phyloP scores from a whole-genome alignment of 352 stramenopile species.

The Phytopythium montanum region DNA sequence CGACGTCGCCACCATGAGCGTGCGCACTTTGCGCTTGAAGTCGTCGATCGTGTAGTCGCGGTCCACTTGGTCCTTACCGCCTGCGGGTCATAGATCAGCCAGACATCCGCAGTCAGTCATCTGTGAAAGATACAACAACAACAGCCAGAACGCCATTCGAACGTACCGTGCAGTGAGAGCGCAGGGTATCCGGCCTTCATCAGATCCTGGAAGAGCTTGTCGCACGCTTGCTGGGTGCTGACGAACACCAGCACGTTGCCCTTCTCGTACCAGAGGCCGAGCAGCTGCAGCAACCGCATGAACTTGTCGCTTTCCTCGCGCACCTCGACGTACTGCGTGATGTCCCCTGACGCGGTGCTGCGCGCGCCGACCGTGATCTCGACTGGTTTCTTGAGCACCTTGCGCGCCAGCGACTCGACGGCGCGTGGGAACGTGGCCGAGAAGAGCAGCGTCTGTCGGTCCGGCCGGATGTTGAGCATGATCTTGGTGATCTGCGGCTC shows the following conservation, averaged over 20 bases:
- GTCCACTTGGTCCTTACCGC: constrained; percentile 99
- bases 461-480: constrained; percentile 89
- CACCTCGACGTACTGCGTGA: constrained; percentile 98
- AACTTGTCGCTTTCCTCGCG: constrained; percentile 99
- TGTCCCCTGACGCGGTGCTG: constrained; percentile 95
- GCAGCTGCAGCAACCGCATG: constrained; percentile 95
- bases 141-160: neutral
- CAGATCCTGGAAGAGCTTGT: constrained; percentile 97
- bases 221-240: constrained; percentile 97
- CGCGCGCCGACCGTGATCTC: constrained; percentile 97
- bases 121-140: neutral
- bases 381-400: constrained; percentile 92
- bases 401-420: constrained; percentile 88
- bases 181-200: constrained; percentile 95
- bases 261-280: constrained; percentile 95
- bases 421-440: constrained; percentile 97
- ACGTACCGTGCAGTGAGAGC: constrained; percentile 94
- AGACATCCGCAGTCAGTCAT: constrained; percentile 4
- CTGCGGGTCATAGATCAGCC: constrained; percentile 24
- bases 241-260: constrained; percentile 99
- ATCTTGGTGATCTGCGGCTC: constrained; percentile 98
- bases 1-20: constrained; percentile 93
- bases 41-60: constrained; percentile 98
- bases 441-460: constrained; percentile 95
- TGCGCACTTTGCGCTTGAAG: constrained; percentile 96